Evolutionary conservation across 2,329 filamentous ascomycete species (phyloP).

Genomic region (Ramichloridium luteum): DNA sequence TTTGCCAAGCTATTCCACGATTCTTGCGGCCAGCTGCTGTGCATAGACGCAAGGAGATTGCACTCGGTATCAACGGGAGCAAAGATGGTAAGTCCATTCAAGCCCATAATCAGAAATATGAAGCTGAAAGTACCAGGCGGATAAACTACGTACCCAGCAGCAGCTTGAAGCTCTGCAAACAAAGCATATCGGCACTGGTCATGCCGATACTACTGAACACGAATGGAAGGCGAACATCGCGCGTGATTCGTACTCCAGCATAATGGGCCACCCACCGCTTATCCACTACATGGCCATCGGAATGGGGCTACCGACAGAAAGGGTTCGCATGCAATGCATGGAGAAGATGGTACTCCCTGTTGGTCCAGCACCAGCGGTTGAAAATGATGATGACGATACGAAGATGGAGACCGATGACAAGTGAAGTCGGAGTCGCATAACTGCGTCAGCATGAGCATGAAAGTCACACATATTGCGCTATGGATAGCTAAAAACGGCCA

Average conservation of each 20-base stretch:
- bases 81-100: too few relatives aligned
- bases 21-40: too few relatives aligned
- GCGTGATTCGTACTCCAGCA: slow-evolving; percentile 81
- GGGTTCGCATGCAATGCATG: slow-evolving; percentile 67
- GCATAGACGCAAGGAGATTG: too few relatives aligned
- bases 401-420: background rate
- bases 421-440: too few relatives aligned
- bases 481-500: too few relatives aligned
- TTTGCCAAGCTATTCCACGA: too few relatives aligned
- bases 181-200: slow-evolving; percentile 89
- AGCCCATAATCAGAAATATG: too few relatives aligned
- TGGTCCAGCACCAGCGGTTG: slow-evolving; percentile 29
- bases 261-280: slow-evolving; percentile 79
- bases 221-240: slow-evolving; percentile 95
- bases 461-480: too few relatives aligned
- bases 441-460: too few relatives aligned
- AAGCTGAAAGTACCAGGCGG: slow-evolving; percentile 56
- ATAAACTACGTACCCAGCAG: slow-evolving; percentile 94
- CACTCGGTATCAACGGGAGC: too few relatives aligned
- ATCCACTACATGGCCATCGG: slow-evolving; percentile 83
- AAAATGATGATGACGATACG: slow-evolving; percentile 10
- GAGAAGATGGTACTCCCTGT: slow-evolving; percentile 57
- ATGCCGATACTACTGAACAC: slow-evolving; percentile 93
- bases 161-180: slow-evolving; percentile 95
- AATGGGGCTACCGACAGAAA: slow-evolving; percentile 66